Evolutionary conservation across 768 basidiomycete species (phyloP), one percentile per base, ranked within the genome.

Genomic region (Lepiota brunneoincarnata): DNA sequence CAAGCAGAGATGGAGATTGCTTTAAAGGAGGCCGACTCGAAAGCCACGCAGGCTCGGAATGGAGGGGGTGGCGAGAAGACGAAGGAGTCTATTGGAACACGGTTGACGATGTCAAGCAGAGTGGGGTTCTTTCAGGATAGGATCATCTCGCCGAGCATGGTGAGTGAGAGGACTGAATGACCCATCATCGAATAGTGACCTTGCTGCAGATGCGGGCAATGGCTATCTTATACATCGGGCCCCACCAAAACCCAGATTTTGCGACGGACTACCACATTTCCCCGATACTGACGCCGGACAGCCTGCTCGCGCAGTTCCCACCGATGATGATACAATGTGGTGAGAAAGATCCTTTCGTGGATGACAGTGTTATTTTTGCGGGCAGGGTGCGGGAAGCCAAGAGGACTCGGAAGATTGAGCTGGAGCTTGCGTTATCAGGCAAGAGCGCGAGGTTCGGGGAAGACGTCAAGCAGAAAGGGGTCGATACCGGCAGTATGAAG

Each of bases 191-290:
- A 23, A 40, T 53, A 5, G 10, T 57, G 23, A 58, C 54, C 20
- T 48, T n/a, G 34, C 53, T 40, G n/a, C 62, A 98, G 96, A 98
- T 98, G 93, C 91, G 97, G 34, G 95, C 96, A 0, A 99, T 99
- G 97, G 96, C 96, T 2, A 95, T 97, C 64, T 73, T 96, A 58
- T 97, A 97, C 72, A 89, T 99, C 55, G 96, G 96, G 1, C 96
- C 97, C 1, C 83, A 91, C 63, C 87, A 86, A 48, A 89, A 93
- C 66, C 97, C 97, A 6, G 94, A 98, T 69, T 95, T 99, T 67
- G 82, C 84, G 51, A 89, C 88, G 15, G 95, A 99, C 75, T 98
- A 98, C 70, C 87, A 92, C 72, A 85, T 99, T 60, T 98, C 96
- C 15, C 97, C 97, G 1, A 89, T 99, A 62, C 80, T 98, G 46